Evolutionary conservation across 768 basidiomycete species (phyloP).

Genomic region (Russula brevipes): DNA sequence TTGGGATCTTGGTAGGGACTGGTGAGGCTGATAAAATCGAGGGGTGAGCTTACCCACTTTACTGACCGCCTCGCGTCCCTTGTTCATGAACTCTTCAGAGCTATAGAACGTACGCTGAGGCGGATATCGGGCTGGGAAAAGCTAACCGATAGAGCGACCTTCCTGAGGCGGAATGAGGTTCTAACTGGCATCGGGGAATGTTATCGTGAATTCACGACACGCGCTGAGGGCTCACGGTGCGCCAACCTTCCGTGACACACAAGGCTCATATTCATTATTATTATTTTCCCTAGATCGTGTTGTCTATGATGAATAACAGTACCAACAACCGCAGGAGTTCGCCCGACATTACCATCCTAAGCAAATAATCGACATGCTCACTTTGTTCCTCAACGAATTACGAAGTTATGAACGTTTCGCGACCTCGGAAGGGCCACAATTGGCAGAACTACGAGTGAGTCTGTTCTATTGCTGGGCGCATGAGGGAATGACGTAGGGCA

Average conservation of each 20-base stretch:
- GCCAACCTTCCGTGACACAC: conserved; percentile 7
- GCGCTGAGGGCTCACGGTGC: conserved; percentile 37
- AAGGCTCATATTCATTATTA: too few relatives aligned
- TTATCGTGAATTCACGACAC: conserved; percentile 36
- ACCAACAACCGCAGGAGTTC: too few relatives aligned
- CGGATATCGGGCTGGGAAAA: conserved; percentile 1
- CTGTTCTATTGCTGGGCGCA: too few relatives aligned
- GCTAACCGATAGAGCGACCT: conserved; percentile 8
- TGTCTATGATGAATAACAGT: too few relatives aligned
- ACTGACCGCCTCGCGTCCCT: neutral
- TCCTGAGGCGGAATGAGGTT: conserved; percentile 38
- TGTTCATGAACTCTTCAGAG: neutral
- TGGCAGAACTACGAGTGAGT: too few relatives aligned
- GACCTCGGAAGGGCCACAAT: too few relatives aligned
- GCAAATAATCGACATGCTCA: too few relatives aligned
- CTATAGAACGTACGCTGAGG: neutral
- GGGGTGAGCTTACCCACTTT: neutral
- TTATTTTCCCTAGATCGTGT: too few relatives aligned
- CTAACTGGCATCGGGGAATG: conserved; percentile 38
- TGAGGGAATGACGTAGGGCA: too few relatives aligned
- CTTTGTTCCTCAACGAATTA: too few relatives aligned
- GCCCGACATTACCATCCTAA: too few relatives aligned
- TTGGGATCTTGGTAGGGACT: neutral
- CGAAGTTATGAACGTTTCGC: too few relatives aligned
- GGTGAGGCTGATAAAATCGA: conserved; percentile 9